phyloP scores from a whole-genome alignment of 1,284 basidiomycete genomes.

The Malassezia restricta region DNA sequence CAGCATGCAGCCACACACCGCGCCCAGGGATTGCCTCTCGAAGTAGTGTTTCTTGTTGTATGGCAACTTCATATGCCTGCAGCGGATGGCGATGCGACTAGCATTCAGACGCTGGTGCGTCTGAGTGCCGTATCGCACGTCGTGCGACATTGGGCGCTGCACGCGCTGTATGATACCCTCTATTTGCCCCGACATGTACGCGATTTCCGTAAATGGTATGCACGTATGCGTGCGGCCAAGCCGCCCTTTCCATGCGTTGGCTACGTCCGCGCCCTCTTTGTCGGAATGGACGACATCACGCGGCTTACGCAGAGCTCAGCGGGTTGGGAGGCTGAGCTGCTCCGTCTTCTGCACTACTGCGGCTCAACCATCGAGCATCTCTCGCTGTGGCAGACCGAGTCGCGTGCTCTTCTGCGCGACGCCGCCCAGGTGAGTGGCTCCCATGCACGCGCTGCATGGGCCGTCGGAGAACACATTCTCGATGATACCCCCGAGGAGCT shows the following conservation, averaged over 20 bases:
- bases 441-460: slow-evolving; percentile 21
- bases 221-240: slow-evolving; percentile 22
- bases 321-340: slow-evolving; percentile 40
- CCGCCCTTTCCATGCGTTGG: slow-evolving; percentile 33
- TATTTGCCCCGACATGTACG: slow-evolving; percentile 39
- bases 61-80: slow-evolving; percentile 19
- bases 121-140: slow-evolving; percentile 24
- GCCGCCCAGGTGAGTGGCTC: slow-evolving; percentile 26
- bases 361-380: slow-evolving; percentile 31
- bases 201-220: slow-evolving; percentile 40
- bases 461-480: slow-evolving; percentile 21
- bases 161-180: slow-evolving; percentile 29
- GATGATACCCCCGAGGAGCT: slow-evolving; percentile 6
- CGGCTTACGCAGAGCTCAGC: slow-evolving; percentile 33
- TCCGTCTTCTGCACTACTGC: slow-evolving; percentile 35
- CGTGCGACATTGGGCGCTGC: slow-evolving; percentile 29
- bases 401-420: slow-evolving; percentile 35
- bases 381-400: slow-evolving; percentile 39
- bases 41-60: slow-evolving; percentile 27
- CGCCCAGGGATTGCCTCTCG: slow-evolving; percentile 21
- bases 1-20: slow-evolving; percentile 5
- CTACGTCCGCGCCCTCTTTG: slow-evolving; percentile 27
- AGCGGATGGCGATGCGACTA: slow-evolving; percentile 21
- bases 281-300: slow-evolving; percentile 34
- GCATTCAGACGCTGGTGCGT: slow-evolving; percentile 22